Conservation (phyloP, 2,329 filamentous ascomycete species). For the Fusarium caatingaense region DNA sequence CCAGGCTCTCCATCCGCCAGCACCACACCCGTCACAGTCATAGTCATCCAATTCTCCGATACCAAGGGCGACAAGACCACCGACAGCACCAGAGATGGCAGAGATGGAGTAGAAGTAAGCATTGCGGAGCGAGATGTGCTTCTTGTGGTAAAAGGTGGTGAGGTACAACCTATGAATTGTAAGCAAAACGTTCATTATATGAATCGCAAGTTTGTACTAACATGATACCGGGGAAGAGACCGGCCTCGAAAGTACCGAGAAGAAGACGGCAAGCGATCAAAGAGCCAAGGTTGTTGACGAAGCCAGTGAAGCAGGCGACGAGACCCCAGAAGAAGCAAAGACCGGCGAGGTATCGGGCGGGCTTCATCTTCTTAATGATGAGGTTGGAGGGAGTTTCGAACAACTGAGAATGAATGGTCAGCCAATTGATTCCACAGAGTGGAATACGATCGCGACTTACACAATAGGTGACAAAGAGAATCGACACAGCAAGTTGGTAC, state of each 20-base stretch:
- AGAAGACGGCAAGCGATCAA: constrained; percentile 57
- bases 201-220: neutral
- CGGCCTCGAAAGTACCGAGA: constrained; percentile 57
- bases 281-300: constrained; percentile 58
- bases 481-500: constrained; percentile 66
- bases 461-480: constrained; percentile 54
- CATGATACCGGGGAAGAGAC: constrained; percentile 63
- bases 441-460: constrained; percentile 46
- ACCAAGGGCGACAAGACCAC: constrained; percentile 72
- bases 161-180: constrained; percentile 55
- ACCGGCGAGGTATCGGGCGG: constrained; percentile 61
- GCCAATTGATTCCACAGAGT: rapidly evolving
- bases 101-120: constrained; percentile 71
- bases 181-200: rapidly evolving
- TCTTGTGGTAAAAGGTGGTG: constrained; percentile 72
- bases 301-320: constrained; percentile 57
- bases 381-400: constrained; percentile 56
- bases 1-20: constrained; percentile 69
- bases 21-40: constrained; percentile 66
- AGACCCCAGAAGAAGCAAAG: constrained; percentile 59
- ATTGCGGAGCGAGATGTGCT: constrained; percentile 70
- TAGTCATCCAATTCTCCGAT: constrained; percentile 54
- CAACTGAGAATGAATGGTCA: constrained; percentile 35
- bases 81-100: constrained; percentile 71
- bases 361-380: constrained; percentile 53